Base-by-base conservation (phyloP, 2,329 filamentous ascomycete genomes). In the Aspergillus carbonarius region DNA sequence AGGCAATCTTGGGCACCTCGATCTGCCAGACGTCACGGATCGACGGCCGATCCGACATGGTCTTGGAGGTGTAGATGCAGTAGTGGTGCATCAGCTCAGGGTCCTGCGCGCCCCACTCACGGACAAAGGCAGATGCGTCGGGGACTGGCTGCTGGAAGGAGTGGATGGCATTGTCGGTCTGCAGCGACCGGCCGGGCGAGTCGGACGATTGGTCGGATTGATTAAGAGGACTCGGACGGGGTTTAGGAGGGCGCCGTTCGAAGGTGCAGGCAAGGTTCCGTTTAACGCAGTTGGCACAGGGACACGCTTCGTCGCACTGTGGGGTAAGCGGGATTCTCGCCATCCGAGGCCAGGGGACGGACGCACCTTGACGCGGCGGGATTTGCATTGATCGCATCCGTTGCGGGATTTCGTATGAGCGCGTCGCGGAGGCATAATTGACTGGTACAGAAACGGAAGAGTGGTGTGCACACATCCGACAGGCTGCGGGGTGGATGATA, bases 81-180 rank as follows among this genome's bases (percentile, higher is more conserved):
- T 71, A 79, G 59, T 73, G 70, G 59, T 80, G 76, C 58, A 80
- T 74, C 15, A 79, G 62, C 59, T 79, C 76, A 9, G 49, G 49
- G 12, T 59, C 59, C 37, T 56, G 59, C 2, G 51, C 56, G n/a
- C 49, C 55, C 59, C 59, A 61, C 25, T 59, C 59, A 8, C 50
- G 52, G 17, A 52, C 42, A 10, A 59, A 39, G 25, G n/a, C 52
- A 13, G 57, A 47, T 3, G 50, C 48, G 34, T 53, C 44, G 2
- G 48, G 18, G 8, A 58, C 30, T 5, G 23, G 35, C 12, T 49
- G 47, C 8, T 58, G 42, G 12, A 58, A 58, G 18, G 34, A 12
- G 34, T 23, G 17, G 15, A 53, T 47, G 30, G 49, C 23, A 34
- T 54, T 30, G 17, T 47, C 42, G 23, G 23, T 47, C 15, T 10